Conservation (phyloP, 208 protist species). For the Vickermania spadyakhi region DNA sequence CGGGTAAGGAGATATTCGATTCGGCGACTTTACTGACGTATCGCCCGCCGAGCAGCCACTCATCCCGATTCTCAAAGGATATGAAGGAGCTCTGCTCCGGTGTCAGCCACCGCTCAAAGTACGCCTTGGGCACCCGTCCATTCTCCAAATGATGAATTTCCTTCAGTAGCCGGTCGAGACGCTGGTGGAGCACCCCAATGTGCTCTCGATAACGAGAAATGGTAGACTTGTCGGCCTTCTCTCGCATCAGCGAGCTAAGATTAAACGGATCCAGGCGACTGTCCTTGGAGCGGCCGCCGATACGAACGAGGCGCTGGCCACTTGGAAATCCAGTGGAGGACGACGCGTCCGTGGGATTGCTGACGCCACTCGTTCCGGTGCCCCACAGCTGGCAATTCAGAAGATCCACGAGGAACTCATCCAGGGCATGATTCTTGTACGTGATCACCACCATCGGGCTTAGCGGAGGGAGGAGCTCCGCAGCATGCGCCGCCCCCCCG, state of each 20-base stretch:
- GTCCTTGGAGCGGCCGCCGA: conserved; percentile 77
- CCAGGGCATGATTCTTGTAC: conserved; percentile 95
- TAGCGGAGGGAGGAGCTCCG: conserved; percentile 52
- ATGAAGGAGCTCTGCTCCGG: conserved; percentile 62
- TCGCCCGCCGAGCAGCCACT: conserved; percentile 59
- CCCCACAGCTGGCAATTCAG: conserved; percentile 61
- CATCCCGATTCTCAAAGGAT: conserved; percentile 73
- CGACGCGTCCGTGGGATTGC: conserved; percentile 13
- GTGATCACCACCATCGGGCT: conserved; percentile 89
- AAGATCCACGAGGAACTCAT: conserved; percentile 87
- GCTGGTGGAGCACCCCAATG: conserved; percentile 59
- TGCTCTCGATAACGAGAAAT: conserved; percentile 78
- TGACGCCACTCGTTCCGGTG: not conserved
- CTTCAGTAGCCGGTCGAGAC: conserved; percentile 66
- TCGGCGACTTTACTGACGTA: conserved; percentile 33
- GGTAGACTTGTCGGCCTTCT: conserved; percentile 35
- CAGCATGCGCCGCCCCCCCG: conserved; percentile 3
- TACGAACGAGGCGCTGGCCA: conserved; percentile 75
- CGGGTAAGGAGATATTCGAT: conserved; percentile 9
- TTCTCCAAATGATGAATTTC: conserved; percentile 79
- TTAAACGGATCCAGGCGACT: conserved; percentile 65
- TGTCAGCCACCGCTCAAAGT: conserved; percentile 86
- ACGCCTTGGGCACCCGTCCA: conserved; percentile 60
- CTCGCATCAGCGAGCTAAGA: conserved; percentile 49
- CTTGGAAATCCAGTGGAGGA: no score